Conservation (phyloP, 2,329 filamentous ascomycete genomes). For the Alternaria infectoria region DNA sequence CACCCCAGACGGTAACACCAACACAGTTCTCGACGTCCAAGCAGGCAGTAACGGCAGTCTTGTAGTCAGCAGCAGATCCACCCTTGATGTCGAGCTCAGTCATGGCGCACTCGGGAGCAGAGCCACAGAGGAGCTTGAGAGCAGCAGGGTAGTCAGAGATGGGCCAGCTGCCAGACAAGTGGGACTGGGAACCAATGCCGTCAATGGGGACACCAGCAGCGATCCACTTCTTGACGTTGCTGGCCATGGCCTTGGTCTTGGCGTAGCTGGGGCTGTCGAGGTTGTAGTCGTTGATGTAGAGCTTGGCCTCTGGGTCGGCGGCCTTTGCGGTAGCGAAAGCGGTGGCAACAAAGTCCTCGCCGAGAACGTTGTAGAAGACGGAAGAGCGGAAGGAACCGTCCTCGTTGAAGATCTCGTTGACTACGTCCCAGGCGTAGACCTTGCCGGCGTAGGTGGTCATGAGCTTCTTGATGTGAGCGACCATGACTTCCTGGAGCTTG, state of each 20-base stretch:
- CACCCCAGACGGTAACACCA: conserved; percentile 69
- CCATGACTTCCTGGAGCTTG: conserved; percentile 62
- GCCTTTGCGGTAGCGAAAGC: conserved; percentile 72
- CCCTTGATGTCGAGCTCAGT: conserved; percentile 72
- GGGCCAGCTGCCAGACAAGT: conserved; percentile 55
- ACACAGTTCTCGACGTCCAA: conserved; percentile 65
- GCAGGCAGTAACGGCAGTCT: conserved; percentile 62
- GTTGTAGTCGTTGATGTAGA: conserved; percentile 77
- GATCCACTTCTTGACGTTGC: conserved; percentile 68
- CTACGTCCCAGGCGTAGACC: conserved; percentile 61
- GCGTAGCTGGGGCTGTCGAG: conserved; percentile 65
- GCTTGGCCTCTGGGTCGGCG: conserved; percentile 70
- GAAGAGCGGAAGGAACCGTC: conserved; percentile 64
- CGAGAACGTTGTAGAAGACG: conserved; percentile 72
- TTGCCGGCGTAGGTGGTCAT: conserved; percentile 68
- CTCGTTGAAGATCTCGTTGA: conserved; percentile 60
- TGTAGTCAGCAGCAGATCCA: conserved; percentile 63
- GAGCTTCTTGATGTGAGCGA: conserved; percentile 65
- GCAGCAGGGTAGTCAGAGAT: conserved; percentile 56
- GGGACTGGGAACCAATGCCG: conserved; percentile 67
- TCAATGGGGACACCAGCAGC: conserved; percentile 68
- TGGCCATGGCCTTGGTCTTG: conserved; percentile 64
- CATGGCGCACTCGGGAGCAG: conserved; percentile 65
- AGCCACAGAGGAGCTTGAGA: conserved; percentile 60
- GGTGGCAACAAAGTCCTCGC: conserved; percentile 72